Evolutionary conservation across 495 filamentous ascomycete species (phyloP).

Genomic region (Recurvomyces mirabilis): DNA sequence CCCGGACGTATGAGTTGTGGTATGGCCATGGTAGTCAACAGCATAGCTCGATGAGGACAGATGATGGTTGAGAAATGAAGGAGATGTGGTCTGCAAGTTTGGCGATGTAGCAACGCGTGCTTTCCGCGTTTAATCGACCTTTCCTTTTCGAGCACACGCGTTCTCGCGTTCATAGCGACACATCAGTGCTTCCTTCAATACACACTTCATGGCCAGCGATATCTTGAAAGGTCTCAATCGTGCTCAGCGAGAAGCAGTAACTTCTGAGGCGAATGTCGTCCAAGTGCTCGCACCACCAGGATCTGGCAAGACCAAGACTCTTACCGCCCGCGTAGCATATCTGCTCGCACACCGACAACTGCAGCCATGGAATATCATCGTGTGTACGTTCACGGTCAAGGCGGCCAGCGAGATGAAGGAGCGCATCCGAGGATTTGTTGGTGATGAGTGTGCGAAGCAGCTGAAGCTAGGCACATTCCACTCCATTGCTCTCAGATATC

Average conservation of each 20-base stretch:
- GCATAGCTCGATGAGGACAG: no score
- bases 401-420: conserved; percentile 93
- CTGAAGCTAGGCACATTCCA: conserved; percentile 93
- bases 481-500: conserved; percentile 78
- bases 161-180: not conserved
- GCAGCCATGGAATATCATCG: conserved; percentile 84
- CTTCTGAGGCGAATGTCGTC: conserved; percentile 61
- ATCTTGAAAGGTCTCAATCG: conserved; percentile 70
- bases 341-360: conserved; percentile 70
- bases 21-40: not conserved
- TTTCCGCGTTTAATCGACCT: no score
- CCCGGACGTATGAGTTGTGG: no score
- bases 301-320: conserved; percentile 91
- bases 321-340: conserved; percentile 89
- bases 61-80: no score
- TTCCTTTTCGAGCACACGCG: not conserved
- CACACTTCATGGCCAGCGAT: not conserved
- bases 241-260: conserved; percentile 77
- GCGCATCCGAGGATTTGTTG: conserved; percentile 66
- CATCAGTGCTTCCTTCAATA: conserved; percentile 25
- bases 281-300: conserved; percentile 73
- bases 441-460: conserved; percentile 62
- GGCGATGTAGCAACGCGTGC: no score
- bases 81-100: no score
- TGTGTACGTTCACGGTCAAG: conserved; percentile 96